A percentile compares a stretch with the other conserved stretches of the same genome.
Evolutionary conservation across 2,329 filamentous ascomycete species (phyloP).

Genomic region (Mycocentrospora acerina): DNA sequence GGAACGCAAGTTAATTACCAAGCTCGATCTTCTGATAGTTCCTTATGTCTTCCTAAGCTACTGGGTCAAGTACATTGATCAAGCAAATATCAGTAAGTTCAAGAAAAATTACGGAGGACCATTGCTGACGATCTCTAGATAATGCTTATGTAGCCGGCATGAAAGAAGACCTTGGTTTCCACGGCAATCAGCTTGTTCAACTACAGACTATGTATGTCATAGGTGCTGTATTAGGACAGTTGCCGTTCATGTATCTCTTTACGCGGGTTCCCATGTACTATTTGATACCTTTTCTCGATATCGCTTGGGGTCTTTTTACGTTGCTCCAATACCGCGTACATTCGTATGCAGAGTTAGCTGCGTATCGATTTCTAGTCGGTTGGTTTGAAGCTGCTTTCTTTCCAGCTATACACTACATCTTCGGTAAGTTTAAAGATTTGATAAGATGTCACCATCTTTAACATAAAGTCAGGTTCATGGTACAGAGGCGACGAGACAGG

Average conservation of each 20-base stretch:
- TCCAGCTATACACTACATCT: constrained; percentile 35
- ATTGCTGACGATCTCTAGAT: constrained; percentile 37
- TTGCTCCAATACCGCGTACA: constrained; percentile 56
- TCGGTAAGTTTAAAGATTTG: constrained; percentile 12
- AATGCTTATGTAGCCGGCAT: constrained; percentile 59
- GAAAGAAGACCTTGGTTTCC: constrained; percentile 54
- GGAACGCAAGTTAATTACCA: constrained; percentile 55
- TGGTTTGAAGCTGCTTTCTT: constrained; percentile 54
- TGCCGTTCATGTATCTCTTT: constrained; percentile 57
- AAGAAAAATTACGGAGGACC: background rate
- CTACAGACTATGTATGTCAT: constrained; percentile 57
- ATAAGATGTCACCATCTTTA: constrained; percentile 1
- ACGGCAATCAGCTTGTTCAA: constrained; percentile 58
- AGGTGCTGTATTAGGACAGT: constrained; percentile 54
- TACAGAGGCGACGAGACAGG: constrained; percentile 48
- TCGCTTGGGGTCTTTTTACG: constrained; percentile 60
- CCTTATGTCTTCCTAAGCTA: constrained; percentile 54
- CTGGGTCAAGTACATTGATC: constrained; percentile 50
- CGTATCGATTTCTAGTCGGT: constrained; percentile 58
- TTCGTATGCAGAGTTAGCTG: constrained; percentile 53
- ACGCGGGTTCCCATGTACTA: constrained; percentile 49
- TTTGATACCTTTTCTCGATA: constrained; percentile 54
- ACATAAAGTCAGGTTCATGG: constrained; percentile 45
- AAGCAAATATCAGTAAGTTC: constrained; percentile 54
- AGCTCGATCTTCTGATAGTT: constrained; percentile 59